Percentiles rank a stretch among this genome's conserved stretches.
Conservation (phyloP, 495 filamentous ascomycete species). For the Massariosphaeria phaeospora region DNA sequence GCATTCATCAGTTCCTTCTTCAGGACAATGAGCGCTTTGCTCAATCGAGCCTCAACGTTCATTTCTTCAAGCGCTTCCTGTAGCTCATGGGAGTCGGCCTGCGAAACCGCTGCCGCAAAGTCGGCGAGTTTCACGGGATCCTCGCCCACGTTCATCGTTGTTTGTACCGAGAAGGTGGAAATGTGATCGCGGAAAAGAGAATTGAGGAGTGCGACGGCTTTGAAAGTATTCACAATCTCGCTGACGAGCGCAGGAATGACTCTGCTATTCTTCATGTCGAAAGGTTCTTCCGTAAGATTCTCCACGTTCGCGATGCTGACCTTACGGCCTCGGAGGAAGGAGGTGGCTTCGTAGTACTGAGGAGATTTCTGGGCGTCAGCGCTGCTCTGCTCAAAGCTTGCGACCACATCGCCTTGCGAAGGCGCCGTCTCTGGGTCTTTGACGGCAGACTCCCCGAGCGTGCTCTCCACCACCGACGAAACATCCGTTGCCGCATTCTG, state of each 20-base stretch:
- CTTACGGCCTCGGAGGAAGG: slow-evolving; percentile 83
- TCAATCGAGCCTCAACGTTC: slow-evolving; percentile 82
- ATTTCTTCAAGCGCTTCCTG: slow-evolving; percentile 88
- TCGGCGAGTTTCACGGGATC: slow-evolving; percentile 94
- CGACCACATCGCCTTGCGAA: slow-evolving; percentile 88
- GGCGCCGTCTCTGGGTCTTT: slow-evolving; percentile 58
- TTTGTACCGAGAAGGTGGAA: slow-evolving; percentile 92
- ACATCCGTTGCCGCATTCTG: slow-evolving; percentile 41
- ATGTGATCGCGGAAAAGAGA: slow-evolving; percentile 97
- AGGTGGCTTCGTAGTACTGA: slow-evolving; percentile 71
- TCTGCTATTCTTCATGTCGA: slow-evolving; percentile 73
- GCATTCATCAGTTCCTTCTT: slow-evolving; percentile 99
- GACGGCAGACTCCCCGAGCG: slow-evolving; percentile 38
- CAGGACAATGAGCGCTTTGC: slow-evolving; percentile 82
- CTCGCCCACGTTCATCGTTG: slow-evolving; percentile 86
- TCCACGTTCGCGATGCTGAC: slow-evolving; percentile 93
- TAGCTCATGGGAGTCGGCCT: slow-evolving; percentile 82
- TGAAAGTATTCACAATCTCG: slow-evolving; percentile 97
- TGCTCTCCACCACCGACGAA: slow-evolving; percentile 30
- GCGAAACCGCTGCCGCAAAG: slow-evolving; percentile 91
- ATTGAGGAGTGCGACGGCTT: slow-evolving; percentile 89
- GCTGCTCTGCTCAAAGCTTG: slow-evolving; percentile 86
- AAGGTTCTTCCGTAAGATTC: slow-evolving; percentile 80
- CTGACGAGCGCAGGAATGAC: slow-evolving; percentile 86
- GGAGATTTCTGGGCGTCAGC: slow-evolving; percentile 43